Conservation (phyloP, 148 eudicot genomes). For the Vaccinium corymbosum region DNA sequence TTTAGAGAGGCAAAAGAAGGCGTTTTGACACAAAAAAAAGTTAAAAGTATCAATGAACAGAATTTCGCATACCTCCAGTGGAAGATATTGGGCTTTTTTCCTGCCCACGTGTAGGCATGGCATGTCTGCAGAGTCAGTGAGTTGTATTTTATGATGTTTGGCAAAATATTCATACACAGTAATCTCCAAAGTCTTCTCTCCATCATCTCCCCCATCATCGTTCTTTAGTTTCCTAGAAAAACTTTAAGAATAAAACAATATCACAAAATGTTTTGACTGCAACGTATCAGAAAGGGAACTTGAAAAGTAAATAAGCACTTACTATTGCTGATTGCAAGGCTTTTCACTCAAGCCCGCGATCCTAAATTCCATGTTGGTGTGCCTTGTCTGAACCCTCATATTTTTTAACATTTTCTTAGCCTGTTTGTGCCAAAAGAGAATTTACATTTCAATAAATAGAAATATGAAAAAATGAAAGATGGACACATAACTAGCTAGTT, state of each 20-base stretch:
- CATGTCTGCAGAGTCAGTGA: conserved; percentile 56
- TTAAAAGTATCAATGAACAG: background rate
- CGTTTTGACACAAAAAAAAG: no score
- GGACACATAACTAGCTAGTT: conserved; percentile 16
- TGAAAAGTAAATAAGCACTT: conserved; percentile 20
- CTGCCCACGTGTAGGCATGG: conserved; percentile 91
- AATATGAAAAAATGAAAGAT: background rate
- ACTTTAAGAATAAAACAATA: conserved; percentile 35
- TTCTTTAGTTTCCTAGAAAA: conserved; percentile 44
- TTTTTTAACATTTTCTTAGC: conserved; percentile 65
- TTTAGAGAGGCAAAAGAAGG: background rate
- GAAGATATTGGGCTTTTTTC: conserved; percentile 61
- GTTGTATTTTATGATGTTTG: conserved; percentile 45
- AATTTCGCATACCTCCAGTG: conserved; percentile 61
- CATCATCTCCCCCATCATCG: conserved; percentile 36
- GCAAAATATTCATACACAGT: conserved; percentile 73
- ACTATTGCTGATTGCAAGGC: conserved; percentile 75
- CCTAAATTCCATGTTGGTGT: conserved; percentile 65
- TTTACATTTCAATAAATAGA: conserved; percentile 1
- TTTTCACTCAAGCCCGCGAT: conserved; percentile 19
- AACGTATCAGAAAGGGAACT: background rate
- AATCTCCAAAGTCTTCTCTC: conserved; percentile 33
- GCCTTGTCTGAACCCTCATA: conserved; percentile 61
- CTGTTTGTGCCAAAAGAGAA: conserved; percentile 30
- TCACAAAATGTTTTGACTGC: conserved; percentile 9